Percentiles rank a stretch among this genome's conserved stretches.
These are phyloP conservation scores for Thielaviopsis cerberus DNA, from an alignment of 2,329 filamentous ascomycete genomes.

Conservation along the genomic window DNA sequence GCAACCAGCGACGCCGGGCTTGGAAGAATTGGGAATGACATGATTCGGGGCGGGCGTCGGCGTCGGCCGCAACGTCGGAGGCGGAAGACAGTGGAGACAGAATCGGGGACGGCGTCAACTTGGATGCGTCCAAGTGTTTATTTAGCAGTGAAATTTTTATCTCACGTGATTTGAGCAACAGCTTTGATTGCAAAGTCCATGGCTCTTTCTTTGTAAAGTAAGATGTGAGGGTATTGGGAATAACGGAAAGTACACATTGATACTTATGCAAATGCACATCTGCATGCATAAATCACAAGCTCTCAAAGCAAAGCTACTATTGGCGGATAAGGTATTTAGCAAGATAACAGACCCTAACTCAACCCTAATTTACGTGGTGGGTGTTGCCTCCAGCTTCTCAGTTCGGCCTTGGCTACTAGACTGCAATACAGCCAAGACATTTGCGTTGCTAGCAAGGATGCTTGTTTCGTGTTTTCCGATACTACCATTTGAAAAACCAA, in stretches of 20 bases:
- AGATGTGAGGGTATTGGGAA: neutral
- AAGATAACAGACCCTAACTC: neutral
- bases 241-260: neutral
- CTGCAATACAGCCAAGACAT: neutral
- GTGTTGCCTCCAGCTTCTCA: neutral
- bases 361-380: neutral
- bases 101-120: neutral
- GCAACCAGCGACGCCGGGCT: constrained; percentile 43
- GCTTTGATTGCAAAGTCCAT: neutral
- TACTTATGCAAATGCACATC: neutral
- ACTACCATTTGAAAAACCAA: neutral
- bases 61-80: no score
- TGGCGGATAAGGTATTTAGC: neutral
- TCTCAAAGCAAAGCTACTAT: no score
- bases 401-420: no score
- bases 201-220: neutral
- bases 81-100: no score
- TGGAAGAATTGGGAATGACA: constrained; percentile 31
- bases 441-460: neutral
- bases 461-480: neutral
- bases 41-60: constrained; percentile 16
- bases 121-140: neutral
- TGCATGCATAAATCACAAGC: neutral
- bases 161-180: neutral
- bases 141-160: neutral